A percentile compares a stretch with the other conserved stretches of the same genome.
Conservation (phyloP, 2,329 filamentous ascomycete species). For the Cytospora leucostoma region DNA sequence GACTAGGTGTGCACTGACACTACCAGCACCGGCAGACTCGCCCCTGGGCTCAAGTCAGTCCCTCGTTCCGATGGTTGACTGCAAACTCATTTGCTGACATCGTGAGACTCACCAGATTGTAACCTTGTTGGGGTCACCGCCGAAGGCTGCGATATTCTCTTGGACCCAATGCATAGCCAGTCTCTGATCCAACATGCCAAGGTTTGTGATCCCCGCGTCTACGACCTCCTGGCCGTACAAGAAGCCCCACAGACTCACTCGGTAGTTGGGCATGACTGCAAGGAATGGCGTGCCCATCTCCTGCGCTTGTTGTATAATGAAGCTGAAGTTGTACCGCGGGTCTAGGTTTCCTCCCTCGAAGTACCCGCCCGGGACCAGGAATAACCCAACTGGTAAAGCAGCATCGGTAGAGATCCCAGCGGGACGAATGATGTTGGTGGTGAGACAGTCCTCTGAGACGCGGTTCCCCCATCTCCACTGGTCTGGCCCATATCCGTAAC, state of each 20-base stretch:
- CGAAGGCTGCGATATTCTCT: slow-evolving; percentile 46
- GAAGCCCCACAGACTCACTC: slow-evolving; percentile 51
- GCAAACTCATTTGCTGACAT: background rate
- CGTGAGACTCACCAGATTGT: slow-evolving; percentile 27
- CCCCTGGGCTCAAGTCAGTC: slow-evolving; percentile 38
- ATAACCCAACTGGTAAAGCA: slow-evolving; percentile 58
- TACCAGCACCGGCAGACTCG: slow-evolving; percentile 48
- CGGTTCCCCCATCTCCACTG: slow-evolving; percentile 31
- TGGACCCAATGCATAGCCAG: slow-evolving; percentile 48
- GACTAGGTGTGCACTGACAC: slow-evolving; percentile 34
- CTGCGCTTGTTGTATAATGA: slow-evolving; percentile 53
- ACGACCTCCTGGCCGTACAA: slow-evolving; percentile 43
- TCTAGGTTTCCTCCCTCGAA: slow-evolving; percentile 39
- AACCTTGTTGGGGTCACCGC: slow-evolving; percentile 43
- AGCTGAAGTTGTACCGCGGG: slow-evolving; percentile 60
- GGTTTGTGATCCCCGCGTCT: slow-evolving; percentile 46
- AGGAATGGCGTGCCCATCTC: slow-evolving; percentile 49
- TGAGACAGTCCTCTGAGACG: slow-evolving; percentile 53
- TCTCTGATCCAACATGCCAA: slow-evolving; percentile 49
- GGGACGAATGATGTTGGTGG: slow-evolving; percentile 57
- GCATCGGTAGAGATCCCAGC: slow-evolving; percentile 42
- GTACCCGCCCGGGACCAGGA: slow-evolving; percentile 53
- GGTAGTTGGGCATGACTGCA: slow-evolving; percentile 50
- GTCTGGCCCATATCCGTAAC: slow-evolving; percentile 52
- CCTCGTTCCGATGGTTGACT: background rate